Base-by-base conservation (phyloP, 2,329 filamentous ascomycete species). In the Nannizzia gypsea region DNA sequence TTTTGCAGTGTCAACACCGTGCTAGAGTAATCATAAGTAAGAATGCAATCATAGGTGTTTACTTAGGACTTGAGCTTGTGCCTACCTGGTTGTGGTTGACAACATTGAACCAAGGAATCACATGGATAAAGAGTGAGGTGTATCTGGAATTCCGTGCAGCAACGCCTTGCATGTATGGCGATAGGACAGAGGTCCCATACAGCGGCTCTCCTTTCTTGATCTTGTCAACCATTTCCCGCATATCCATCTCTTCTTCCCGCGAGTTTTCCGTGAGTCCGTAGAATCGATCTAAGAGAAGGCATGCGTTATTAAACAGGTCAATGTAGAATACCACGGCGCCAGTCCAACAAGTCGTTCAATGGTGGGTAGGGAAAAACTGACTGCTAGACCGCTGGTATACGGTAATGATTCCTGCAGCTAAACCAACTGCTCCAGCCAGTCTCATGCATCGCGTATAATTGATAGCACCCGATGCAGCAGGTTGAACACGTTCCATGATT, bases 1-100 rank as follows among this genome's bases (percentile, higher is more conserved):
- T 79, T 99, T 99, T 65, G 92, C 90, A 34, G 93, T 99, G 73
- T 99, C 93, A 61, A 99, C 89, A 67, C 93, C 93, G 73, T 99
- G 93, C 82, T 95, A 40, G 40, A 22, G 61, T 22, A 15, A 24
- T 3, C 9, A 13, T 40, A 40, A 34, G n/a, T 67, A 60, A 69
- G 61, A 50, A 58, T 40, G 3, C 17, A 31, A 24, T 5, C 4
- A 57, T 9, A 20, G 13, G 34, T 11, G 3, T 9, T 8, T n/a
- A 15, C 22, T 46, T 58, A 36, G 55, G n/a, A 6, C 17, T 8
- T n/a, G 22, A 59, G 9, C 20, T 11, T 11, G 22, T 67, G 28
- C 74, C 66, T 69, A 81, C 80, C 72, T 84, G 83, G 72, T 83
- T 86, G 77, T 99, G 93, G 77, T 99, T 97, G 70, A 96, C 92